Evolutionary conservation across 108 stramenopile genomes (phyloP).

Genomic region (Skeletonema costatum): DNA sequence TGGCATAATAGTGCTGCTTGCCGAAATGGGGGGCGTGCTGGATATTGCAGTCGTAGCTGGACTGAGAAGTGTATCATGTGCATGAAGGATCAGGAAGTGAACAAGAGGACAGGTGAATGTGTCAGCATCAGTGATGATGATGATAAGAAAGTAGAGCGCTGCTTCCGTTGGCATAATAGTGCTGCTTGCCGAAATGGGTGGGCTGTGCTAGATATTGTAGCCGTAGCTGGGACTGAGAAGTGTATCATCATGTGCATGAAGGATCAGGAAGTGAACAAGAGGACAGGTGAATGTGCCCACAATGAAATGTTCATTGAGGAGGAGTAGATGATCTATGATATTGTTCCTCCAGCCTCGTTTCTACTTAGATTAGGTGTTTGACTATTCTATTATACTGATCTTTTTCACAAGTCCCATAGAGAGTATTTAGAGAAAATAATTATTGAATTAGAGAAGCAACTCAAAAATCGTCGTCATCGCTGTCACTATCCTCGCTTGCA

Average conservation of each 20-base stretch:
- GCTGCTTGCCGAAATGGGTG: background rate
- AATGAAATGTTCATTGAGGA: background rate
- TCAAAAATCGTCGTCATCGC: conserved; percentile 40
- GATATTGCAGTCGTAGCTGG: background rate
- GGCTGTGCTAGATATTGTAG: background rate
- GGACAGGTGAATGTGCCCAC: conserved; percentile 8
- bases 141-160: conserved; percentile 21
- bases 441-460: background rate
- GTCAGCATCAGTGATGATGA: conserved; percentile 25
- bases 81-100: conserved; percentile 35
- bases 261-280: conserved; percentile 35
- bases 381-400: background rate
- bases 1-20: conserved; percentile 34
- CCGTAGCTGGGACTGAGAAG: conserved; percentile 2
- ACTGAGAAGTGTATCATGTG: conserved; percentile 14
- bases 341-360: background rate
- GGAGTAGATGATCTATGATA: background rate
- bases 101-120: conserved; percentile 10
- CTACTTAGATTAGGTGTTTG: background rate
- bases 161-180: conserved; percentile 37
- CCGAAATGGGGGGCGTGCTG: background rate
- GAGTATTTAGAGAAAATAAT: background rate
- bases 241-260: conserved; percentile 21
- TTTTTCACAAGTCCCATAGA: background rate
- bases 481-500: conserved; percentile 47